Base-by-base conservation (phyloP, 1,139 yeast genomes). In the Zygosaccharomyces sapae region DNA sequence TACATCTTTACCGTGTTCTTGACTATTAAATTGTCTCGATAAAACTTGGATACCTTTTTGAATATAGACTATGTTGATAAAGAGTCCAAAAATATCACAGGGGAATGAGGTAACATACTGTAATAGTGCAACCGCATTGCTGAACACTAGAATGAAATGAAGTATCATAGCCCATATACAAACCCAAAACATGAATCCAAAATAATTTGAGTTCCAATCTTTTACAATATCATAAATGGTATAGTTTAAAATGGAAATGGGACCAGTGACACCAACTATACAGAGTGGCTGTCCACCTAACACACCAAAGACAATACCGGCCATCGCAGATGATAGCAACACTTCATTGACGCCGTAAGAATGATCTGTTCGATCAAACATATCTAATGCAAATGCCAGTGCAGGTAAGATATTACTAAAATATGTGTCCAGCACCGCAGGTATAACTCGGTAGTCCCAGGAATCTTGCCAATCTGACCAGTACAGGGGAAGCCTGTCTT, bases 231-330 rank as follows among this genome's bases (percentile, higher is more conserved):
- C 88, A 64, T 86, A 92, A 1, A 92, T 92, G 0, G 97, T 90
- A 59, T 88, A 88, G 63, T 88, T 86, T 73, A 92, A 90, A 49
- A 92, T 89, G 2, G 95, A 73, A 10, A 92, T 83, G 0, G 97
- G 97, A 45, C 97, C 95, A 0, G 98, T 92, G 3, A 92, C 97
- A 3, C 98, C 98, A n/a, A 92, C 97, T 30, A 92, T 86, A 60
- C 96, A 87, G 31, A 92, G 68, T 0, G 98, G 97, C 57, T 90
- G 96, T 0, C 97, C 97, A 0, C 86, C 75, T 48, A 90, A 72
- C 5, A 86, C 60, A 0, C 97, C 97, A 72, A 92, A 92, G 2
- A 85, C 81, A 4, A 90, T 77, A 0, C 97, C 97, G 0, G 88
- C 97, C 59, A 92, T 67, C 0, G 96, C 96, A 30, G 90, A 80